Percentiles rank a stretch among this genome's conserved stretches.
phyloP scores from a whole-genome alignment of 345 rosid genomes.

The Camelina neglecta region DNA sequence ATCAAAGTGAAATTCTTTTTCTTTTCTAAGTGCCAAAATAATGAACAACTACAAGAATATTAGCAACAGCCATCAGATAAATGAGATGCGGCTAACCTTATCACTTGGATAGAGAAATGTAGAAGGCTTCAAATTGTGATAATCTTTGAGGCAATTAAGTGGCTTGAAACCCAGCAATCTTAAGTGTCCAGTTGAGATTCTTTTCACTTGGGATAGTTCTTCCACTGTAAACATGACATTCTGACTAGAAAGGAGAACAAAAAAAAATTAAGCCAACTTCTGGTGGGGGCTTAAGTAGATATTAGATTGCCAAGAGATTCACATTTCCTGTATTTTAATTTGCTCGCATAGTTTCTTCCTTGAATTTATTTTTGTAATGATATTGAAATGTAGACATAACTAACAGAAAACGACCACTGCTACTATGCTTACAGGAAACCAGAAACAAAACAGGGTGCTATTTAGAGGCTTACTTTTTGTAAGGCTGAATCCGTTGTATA shows the following conservation, averaged over 20 bases:
- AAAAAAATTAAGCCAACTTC: conserved; percentile 25
- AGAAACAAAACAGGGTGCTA: conserved; percentile 10
- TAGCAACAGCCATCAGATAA: conserved; percentile 2
- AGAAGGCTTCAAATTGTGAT: conserved; percentile 92
- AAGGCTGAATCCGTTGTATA: conserved; percentile 62
- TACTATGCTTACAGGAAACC: conserved; percentile 25
- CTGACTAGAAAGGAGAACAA: conserved; percentile 52
- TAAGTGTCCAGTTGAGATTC: conserved; percentile 67
- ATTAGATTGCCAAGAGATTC: conserved; percentile 5
- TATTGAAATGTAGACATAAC: neutral
- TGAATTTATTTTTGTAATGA: neutral
- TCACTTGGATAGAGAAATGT: conserved; percentile 91
- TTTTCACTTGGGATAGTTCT: conserved; percentile 79
- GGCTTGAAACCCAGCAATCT: conserved; percentile 95
- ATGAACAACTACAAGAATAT: conserved; percentile 4
- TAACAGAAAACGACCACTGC: neutral
- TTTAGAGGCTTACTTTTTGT: conserved; percentile 61
- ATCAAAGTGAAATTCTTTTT: neutral
- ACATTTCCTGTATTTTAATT: neutral
- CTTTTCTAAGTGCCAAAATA: conserved; percentile 13
- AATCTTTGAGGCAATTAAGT: conserved; percentile 83
- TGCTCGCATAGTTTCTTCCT: conserved; percentile 10
- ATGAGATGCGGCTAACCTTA: conserved; percentile 58
- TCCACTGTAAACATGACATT: conserved; percentile 60
- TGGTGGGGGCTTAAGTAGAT: neutral